Conservation (phyloP, 2,329 filamentous ascomycete species). For the Dactylella cylindrospora region DNA sequence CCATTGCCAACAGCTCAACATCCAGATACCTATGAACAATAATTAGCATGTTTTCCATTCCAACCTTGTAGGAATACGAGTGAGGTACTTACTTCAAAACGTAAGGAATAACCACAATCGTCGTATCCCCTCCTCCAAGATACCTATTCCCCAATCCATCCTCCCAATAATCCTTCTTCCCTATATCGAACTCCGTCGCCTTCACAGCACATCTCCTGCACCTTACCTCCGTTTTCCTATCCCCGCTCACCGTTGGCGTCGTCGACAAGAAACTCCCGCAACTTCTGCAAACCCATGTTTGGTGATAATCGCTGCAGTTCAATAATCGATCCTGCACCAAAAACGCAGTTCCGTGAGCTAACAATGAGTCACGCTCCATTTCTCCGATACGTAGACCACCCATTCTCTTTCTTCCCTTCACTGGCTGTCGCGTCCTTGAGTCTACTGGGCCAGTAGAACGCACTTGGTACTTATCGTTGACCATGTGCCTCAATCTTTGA, state of each 20-base stretch:
- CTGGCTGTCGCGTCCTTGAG: constrained; percentile 86
- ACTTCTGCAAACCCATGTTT: constrained; percentile 81
- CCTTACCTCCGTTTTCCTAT: constrained; percentile 70
- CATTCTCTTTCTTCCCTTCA: constrained; percentile 88
- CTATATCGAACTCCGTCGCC: constrained; percentile 63
- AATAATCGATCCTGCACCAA: constrained; percentile 90
- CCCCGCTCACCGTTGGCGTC: constrained; percentile 70
- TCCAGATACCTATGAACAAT: constrained; percentile 63
- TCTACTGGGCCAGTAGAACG: constrained; percentile 93
- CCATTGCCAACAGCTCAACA: constrained; percentile 94
- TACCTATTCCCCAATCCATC: constrained; percentile 82
- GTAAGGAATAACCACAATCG: constrained; percentile 86
- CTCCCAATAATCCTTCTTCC: constrained; percentile 78
- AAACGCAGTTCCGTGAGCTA: constrained; percentile 94
- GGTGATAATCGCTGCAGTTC: constrained; percentile 93
- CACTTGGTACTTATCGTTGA: constrained; percentile 99
- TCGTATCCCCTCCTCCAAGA: constrained; percentile 86
- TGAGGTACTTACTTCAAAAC: constrained; percentile 68
- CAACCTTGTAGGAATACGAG: not conserved
- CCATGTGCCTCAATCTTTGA: constrained; percentile 97
- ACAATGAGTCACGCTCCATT: constrained; percentile 94
- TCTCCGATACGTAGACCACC: constrained; percentile 98
- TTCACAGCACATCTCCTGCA: constrained; percentile 74
- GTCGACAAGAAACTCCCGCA: constrained; percentile 91
- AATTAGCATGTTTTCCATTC: constrained; percentile 24